Evolutionary conservation across 2,329 filamentous ascomycete genomes (phyloP), one percentile per base, ranked within the genome.

Genomic region (Colletotrichum tofieldiae): DNA sequence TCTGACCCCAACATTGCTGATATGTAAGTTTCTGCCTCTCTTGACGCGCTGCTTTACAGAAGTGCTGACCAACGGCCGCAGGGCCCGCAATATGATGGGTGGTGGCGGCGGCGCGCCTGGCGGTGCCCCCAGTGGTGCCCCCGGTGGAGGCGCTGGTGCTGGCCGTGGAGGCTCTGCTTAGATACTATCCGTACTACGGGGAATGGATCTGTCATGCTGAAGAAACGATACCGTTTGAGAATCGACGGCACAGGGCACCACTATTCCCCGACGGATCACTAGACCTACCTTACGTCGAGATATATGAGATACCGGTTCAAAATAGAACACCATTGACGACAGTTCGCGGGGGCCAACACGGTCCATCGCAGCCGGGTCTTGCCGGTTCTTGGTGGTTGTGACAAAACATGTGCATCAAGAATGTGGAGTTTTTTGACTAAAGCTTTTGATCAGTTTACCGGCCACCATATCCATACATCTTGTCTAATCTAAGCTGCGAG

Each of bases 1-100:
- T 93, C 91, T 75, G 96, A 99, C 81, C 96, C 96, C 59, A 93
- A 85, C 81, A 93, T 99, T 82, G 94, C 94, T 55, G 94, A 98
- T 71, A 95, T 98, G 95, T 97, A 84, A 93, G 93, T 90, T 5
- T 14, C 12, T 8, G 37, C 5, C 16, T 23, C 20, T 51, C 7
- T 5, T 41, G 5, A 26, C 16, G 12, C 11, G 23, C 9, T 45
- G 12, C 2, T 16, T 16, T 9, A 5, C 4, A 18, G 4, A 11
- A 11, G 39, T 32, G 47, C 73, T 74, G 3, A 72, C 61, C n/a
- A 12, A 37, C 5, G 37, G 9, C 29, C 11, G 0, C 20, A 86
- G 84, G 84, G 85, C 85, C 16, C 81, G 84, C 32, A 82, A 81
- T 72, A 84, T 86, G 84, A 86, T 86, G 84, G 84, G 84, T 23